Percentiles rank a stretch among this genome's conserved stretches.
Evolutionary conservation across 2,329 filamentous ascomycete species (phyloP).

Genomic region (Raffaelea albimanens): DNA sequence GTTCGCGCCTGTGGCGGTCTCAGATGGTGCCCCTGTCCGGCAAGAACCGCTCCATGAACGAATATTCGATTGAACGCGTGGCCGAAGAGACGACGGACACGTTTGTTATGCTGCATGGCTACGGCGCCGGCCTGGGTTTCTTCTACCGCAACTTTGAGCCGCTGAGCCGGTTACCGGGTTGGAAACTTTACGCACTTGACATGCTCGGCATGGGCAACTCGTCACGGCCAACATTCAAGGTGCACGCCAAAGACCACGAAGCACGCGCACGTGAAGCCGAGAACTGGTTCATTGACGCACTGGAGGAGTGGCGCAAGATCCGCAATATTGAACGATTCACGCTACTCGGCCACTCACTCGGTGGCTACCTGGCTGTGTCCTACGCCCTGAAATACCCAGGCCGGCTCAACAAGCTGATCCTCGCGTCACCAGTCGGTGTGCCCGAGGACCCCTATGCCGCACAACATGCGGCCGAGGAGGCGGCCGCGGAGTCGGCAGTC

Average conservation of each 20-base stretch:
- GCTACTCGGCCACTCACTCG: constrained; percentile 82
- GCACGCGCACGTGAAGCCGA: constrained; percentile 83
- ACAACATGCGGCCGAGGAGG: constrained; percentile 69
- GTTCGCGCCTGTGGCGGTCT: constrained; percentile 76
- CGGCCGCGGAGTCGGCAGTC: constrained; percentile 56
- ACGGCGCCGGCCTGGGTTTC: constrained; percentile 91
- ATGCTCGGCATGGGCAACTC: constrained; percentile 93
- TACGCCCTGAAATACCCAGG: constrained; percentile 97
- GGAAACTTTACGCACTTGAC: constrained; percentile 90
- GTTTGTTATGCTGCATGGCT: constrained; percentile 92
- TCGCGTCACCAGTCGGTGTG: constrained; percentile 89
- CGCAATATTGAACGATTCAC: constrained; percentile 90
- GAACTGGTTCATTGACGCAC: constrained; percentile 88
- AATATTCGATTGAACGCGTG: constrained; percentile 80
- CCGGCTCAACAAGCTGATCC: constrained; percentile 86
- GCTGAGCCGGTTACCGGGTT: constrained; percentile 66
- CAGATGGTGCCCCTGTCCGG: constrained; percentile 77
- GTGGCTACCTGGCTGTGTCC: constrained; percentile 88
- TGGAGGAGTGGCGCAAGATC: constrained; percentile 90
- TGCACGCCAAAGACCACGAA: constrained; percentile 73
- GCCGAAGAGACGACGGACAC: constrained; percentile 75
- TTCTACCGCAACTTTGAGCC: constrained; percentile 98
- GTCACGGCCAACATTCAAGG: constrained; percentile 71
- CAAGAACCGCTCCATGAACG: constrained; percentile 80
- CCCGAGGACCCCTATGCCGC: constrained; percentile 91